These are phyloP conservation scores for Diaporthe ilicicola DNA, from an alignment of 2,329 filamentous ascomycete species.

Conservation along the genomic window DNA sequence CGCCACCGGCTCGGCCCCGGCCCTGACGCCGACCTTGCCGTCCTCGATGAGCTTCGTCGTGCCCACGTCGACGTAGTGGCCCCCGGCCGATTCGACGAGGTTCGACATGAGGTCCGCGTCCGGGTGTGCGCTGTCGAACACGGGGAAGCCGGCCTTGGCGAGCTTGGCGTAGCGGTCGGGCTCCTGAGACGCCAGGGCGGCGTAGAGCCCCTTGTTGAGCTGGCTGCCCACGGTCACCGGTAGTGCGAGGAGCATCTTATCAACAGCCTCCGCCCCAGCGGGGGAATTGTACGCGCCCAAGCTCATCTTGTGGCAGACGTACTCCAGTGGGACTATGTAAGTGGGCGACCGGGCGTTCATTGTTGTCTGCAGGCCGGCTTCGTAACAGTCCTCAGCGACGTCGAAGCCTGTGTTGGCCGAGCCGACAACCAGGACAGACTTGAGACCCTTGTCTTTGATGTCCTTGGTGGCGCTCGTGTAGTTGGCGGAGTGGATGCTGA, in stretches of 20 bases:
- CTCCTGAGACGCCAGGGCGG: slow-evolving; percentile 39
- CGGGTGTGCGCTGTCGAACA: slow-evolving; percentile 43
- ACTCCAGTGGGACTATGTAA: slow-evolving; percentile 21
- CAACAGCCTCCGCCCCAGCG: neutral
- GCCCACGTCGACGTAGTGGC: slow-evolving; percentile 50
- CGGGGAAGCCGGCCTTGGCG: slow-evolving; percentile 45
- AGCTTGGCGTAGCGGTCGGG: slow-evolving; percentile 45
- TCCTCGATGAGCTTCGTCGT: slow-evolving; percentile 43
- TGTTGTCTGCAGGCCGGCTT: slow-evolving; percentile 42
- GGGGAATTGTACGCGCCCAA: neutral
- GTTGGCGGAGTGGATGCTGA: slow-evolving; percentile 51
- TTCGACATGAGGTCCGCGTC: slow-evolving; percentile 40
- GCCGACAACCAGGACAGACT: slow-evolving; percentile 44
- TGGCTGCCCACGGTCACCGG: neutral
- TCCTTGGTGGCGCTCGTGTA: slow-evolving; percentile 48
- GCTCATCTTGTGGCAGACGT: neutral
- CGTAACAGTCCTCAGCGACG: slow-evolving; percentile 45
- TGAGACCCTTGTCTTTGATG: slow-evolving; percentile 33
- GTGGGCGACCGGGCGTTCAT: slow-evolving; percentile 47
- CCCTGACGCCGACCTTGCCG: slow-evolving; percentile 43
- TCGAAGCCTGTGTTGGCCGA: slow-evolving; percentile 54
- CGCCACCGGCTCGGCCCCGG: slow-evolving; percentile 41
- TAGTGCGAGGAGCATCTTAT: neutral
- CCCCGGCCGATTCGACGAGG: slow-evolving; percentile 46
- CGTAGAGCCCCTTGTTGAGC: neutral